Conservation (phyloP, 2,329 filamentous ascomycete genomes). For the Setomelanomma holmii region DNA sequence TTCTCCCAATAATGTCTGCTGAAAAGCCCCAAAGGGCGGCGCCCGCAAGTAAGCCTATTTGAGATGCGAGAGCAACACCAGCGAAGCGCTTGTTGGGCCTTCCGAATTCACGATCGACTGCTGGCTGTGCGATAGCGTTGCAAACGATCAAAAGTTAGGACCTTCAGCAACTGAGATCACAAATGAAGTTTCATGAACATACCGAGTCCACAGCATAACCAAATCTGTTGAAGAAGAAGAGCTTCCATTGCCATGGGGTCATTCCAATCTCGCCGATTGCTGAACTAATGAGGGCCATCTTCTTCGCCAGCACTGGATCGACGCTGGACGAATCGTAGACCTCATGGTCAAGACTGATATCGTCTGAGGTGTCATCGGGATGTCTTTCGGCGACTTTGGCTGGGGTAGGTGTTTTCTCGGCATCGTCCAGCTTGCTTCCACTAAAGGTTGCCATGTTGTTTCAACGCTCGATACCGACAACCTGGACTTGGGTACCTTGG, state of each 20-base stretch:
- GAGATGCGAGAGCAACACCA: slow-evolving; percentile 50
- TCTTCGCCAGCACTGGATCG: slow-evolving; percentile 50
- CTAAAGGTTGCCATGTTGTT: not conserved
- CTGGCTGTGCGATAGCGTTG: slow-evolving; percentile 43
- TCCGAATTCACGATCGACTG: slow-evolving; percentile 35
- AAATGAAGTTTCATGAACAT: slow-evolving; percentile 1
- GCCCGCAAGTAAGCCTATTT: slow-evolving; percentile 53
- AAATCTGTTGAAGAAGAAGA: slow-evolving; percentile 69
- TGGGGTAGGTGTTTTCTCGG: not conserved
- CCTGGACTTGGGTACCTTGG: not conserved
- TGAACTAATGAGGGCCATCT: slow-evolving; percentile 46
- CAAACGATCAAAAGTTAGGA: slow-evolving; percentile 35
- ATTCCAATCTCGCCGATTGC: slow-evolving; percentile 66
- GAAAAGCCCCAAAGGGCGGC: slow-evolving; percentile 37
- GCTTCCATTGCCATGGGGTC: slow-evolving; percentile 65
- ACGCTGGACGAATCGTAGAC: slow-evolving; percentile 27
- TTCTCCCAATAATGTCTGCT: slow-evolving; percentile 21
- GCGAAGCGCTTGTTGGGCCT: slow-evolving; percentile 22
- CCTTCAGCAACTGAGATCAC: slow-evolving; percentile 21
- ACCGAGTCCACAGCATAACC: slow-evolving; percentile 52
- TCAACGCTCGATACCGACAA: not conserved
- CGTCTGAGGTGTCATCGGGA: slow-evolving; percentile 5
- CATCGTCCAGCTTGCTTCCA: not conserved
- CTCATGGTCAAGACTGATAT: slow-evolving; percentile 5
- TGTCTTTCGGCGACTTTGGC: not conserved